phyloP scores from a whole-genome alignment of 2,329 filamentous ascomycete genomes.

The Sordariomycetes sp. region DNA sequence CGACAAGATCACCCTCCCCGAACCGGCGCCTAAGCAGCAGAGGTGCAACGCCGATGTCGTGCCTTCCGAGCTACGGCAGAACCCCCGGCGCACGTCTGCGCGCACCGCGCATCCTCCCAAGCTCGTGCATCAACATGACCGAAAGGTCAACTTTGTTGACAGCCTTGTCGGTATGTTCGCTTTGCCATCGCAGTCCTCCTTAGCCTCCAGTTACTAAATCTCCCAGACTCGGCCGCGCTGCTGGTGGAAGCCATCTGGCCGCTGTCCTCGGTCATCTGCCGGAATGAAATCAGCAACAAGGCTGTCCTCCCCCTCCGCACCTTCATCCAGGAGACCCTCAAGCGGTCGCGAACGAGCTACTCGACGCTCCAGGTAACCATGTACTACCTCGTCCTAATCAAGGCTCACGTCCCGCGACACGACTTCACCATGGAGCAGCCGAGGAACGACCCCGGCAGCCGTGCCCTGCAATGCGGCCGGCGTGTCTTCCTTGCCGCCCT shows the following conservation, averaged over 20 bases:
- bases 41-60: slow-evolving; percentile 24
- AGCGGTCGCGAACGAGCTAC: slow-evolving; percentile 90
- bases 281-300: slow-evolving; percentile 58
- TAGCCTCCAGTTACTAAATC: slow-evolving; percentile 6
- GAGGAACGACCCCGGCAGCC: slow-evolving; percentile 55
- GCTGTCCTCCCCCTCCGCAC: slow-evolving; percentile 80
- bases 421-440: slow-evolving; percentile 82
- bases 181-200: slow-evolving; percentile 7
- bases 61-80: slow-evolving; percentile 49
- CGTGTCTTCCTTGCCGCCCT: slow-evolving; percentile 95
- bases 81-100: slow-evolving; percentile 42
- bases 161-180: slow-evolving; percentile 86
- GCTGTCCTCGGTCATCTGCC: slow-evolving; percentile 66
- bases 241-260: slow-evolving; percentile 98
- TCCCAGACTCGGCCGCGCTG: slow-evolving; percentile 83
- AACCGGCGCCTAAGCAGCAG: slow-evolving; percentile 10
- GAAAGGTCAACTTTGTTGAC: slow-evolving; percentile 91
- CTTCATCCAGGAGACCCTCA: slow-evolving; percentile 95
- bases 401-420: slow-evolving; percentile 69
- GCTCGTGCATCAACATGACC: slow-evolving; percentile 75
- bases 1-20: neutral
- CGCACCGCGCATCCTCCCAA: slow-evolving; percentile 44
- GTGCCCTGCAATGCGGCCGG: slow-evolving; percentile 85
- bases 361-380: slow-evolving; percentile 93
- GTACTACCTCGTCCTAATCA: slow-evolving; percentile 92